Conservation (phyloP, 306 rosid genomes). For the Cucurbita maxima region DNA sequence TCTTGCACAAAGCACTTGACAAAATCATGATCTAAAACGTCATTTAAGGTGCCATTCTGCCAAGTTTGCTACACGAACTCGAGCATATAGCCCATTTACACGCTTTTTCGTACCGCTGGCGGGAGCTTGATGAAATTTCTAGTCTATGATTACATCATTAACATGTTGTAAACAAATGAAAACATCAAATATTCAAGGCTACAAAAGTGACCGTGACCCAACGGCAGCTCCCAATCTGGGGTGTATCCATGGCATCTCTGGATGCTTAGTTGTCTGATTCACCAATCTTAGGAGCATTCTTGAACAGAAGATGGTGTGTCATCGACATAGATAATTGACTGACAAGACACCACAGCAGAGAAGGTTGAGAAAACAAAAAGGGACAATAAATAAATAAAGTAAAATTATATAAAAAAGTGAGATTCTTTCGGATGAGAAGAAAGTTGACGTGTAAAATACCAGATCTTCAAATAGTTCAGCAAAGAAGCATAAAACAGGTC, state of each 20-base stretch:
- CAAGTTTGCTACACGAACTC: neutral
- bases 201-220: neutral
- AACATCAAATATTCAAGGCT: neutral
- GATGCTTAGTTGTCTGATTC: neutral
- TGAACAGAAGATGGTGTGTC: constrained; percentile 32
- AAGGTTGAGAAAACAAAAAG: neutral
- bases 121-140: neutral
- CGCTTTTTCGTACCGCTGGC: neutral
- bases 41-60: neutral
- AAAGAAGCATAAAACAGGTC: neutral
- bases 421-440: neutral
- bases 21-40: neutral
- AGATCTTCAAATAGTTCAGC: neutral
- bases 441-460: neutral
- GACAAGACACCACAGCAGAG: constrained; percentile 5
- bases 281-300: neutral
- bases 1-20: neutral
- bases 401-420: too few species aligned
- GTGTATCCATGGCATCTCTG: neutral
- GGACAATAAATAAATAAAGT: neutral
- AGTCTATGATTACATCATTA: neutral
- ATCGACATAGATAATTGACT: constrained; percentile 43
- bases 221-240: neutral
- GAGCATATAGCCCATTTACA: neutral
- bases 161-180: neutral